Evolutionary conservation across 345 rosid genomes (phyloP).

Genomic region (Xanthoceras sorbifolium): DNA sequence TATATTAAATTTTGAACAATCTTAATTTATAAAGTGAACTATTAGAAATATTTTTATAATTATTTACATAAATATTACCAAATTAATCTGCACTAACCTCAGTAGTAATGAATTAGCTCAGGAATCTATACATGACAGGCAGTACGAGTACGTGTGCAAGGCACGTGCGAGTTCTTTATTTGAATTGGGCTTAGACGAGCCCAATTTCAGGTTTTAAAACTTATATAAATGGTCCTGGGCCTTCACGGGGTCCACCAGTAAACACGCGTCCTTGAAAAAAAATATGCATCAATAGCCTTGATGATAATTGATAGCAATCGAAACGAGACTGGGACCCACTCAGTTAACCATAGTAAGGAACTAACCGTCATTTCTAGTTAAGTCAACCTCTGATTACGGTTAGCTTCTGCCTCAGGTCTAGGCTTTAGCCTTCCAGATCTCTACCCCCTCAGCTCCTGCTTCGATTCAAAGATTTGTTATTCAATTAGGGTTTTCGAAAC

Average conservation of each 20-base stretch:
- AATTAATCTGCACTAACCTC: background rate
- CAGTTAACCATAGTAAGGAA: constrained; percentile 27
- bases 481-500: constrained; percentile 43
- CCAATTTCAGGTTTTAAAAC: background rate
- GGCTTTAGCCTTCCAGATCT: constrained; percentile 17
- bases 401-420: constrained; percentile 18
- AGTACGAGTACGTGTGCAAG: background rate
- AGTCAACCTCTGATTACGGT: constrained; percentile 28
- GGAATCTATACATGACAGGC: background rate
- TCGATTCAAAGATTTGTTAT: background rate
- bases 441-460: background rate
- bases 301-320: background rate
- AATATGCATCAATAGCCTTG: background rate
- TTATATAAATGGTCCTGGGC: background rate
- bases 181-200: background rate
- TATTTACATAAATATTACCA: no score
- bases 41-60: no score
- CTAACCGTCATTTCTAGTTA: constrained; percentile 14
- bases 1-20: no score
- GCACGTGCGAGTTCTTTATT: background rate
- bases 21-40: no score
- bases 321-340: background rate
- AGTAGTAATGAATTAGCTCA: no score
- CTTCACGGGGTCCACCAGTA: background rate
- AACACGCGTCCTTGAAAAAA: background rate